Evolutionary conservation across 2,329 filamentous ascomycete species (phyloP).

Genomic region (Alternaria sp.): DNA sequence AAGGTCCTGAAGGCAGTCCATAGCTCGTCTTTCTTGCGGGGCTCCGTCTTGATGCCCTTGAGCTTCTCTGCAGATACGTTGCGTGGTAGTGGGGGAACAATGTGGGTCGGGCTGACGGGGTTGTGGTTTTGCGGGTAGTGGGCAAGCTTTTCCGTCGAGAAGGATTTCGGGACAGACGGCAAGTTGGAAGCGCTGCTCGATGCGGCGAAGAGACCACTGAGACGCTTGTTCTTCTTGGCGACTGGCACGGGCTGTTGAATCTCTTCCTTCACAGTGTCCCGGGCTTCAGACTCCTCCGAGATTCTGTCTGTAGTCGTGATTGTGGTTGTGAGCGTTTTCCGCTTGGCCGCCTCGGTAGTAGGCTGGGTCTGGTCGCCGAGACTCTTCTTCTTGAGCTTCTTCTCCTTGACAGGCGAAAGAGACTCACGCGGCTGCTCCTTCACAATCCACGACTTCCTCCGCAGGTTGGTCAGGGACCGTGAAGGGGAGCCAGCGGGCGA

Average conservation of each 20-base stretch:
- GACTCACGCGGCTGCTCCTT: slow-evolving; percentile 22
- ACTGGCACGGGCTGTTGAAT: slow-evolving; percentile 28
- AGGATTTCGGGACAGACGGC: slow-evolving; percentile 55
- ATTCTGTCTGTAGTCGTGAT: slow-evolving; percentile 33
- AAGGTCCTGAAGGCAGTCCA: slow-evolving; percentile 72
- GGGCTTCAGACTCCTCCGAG: slow-evolving; percentile 37
- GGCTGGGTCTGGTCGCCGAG: slow-evolving; percentile 23
- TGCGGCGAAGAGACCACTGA: slow-evolving; percentile 41
- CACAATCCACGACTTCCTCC: slow-evolving; percentile 47
- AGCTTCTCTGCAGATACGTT: slow-evolving; percentile 51
- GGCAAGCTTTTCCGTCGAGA: slow-evolving; percentile 56
- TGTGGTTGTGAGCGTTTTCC: slow-evolving; percentile 28
- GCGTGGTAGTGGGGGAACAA: slow-evolving; percentile 52
- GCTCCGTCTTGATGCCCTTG: slow-evolving; percentile 47
- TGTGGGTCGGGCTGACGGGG: slow-evolving; percentile 40
- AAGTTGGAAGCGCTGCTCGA: slow-evolving; percentile 42
- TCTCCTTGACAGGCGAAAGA: slow-evolving; percentile 22
- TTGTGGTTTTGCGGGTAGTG: slow-evolving; percentile 43
- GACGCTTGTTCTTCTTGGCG: slow-evolving; percentile 45
- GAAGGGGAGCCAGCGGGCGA: slow-evolving; percentile 35
- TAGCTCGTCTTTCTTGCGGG: slow-evolving; percentile 70
- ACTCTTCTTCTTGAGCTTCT: slow-evolving; percentile 24
- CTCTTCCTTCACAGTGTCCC: slow-evolving; percentile 30
- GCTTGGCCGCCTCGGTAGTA: slow-evolving; percentile 29
- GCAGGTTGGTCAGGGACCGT: slow-evolving; percentile 42